Base-by-base conservation (phyloP, 768 basidiomycete species). In the Boletus eberwhitei region DNA sequence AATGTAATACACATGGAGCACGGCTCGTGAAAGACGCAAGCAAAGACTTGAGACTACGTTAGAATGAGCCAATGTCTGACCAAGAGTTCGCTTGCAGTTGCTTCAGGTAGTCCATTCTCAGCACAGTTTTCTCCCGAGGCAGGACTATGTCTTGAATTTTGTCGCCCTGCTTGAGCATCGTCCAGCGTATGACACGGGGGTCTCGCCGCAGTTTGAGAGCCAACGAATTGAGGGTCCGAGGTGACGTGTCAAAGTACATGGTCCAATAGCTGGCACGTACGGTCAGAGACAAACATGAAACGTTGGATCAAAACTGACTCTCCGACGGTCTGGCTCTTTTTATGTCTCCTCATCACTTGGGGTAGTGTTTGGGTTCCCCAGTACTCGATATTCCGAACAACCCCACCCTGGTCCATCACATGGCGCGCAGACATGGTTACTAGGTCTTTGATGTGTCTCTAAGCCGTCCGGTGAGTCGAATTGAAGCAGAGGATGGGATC, bases 181-280 rank as follows among this genome's bases (percentile, higher is more conserved):
- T 90, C 83, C 87, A 89, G 19, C 91, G 81, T 50, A 96, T 75
- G 14, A 96, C 90, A 32, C 87, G 82, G 12, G 91, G 91, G 64
- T 96, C 93, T 49, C 78, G 77, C 8, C 87, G 83, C 69, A 95
- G 79, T 52, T 87, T 76, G 9, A 74, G 71, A 60, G 84, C 83
- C n/a, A 96, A 75, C 1, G 79, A 74, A 7, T 76, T 74, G 46
- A 95, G 75, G 0, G 83, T 85, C 37, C 76, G 75, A 12, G 93
- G 93, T 9, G 88, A 87, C 4, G 90, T 83, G 75, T 96, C 93
- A 68, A 94, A 96, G 66, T 91, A 82, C 76, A 96, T 81, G 5
- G 88, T 86, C 91, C 91, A 95, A 69, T 93, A 93, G 62, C 93
- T 95, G 61, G 44, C 3, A 47, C 21, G 22, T 49, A 16, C 14